These are phyloP conservation scores for Penstemon newberryi DNA, from an alignment of 257 asterid genomes.

Conservation along the genomic window DNA sequence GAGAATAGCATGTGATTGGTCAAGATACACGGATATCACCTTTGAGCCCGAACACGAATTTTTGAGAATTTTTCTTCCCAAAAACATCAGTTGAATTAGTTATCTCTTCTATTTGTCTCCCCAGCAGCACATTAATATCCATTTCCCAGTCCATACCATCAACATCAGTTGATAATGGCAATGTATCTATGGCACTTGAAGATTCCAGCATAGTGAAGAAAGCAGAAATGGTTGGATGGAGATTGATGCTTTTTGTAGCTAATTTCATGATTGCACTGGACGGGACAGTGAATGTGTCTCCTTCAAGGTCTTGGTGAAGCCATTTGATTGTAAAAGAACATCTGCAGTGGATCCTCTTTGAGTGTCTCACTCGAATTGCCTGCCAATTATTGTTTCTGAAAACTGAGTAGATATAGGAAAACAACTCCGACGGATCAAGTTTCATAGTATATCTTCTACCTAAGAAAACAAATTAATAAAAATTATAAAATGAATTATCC, in stretches of 20 bases:
- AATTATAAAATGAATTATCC: background rate
- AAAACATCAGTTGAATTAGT: constrained; percentile 38
- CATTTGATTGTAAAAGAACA: constrained; percentile 60
- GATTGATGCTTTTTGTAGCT: constrained; percentile 40
- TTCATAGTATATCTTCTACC: background rate
- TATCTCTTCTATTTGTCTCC: constrained; percentile 49
- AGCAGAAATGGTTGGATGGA: constrained; percentile 53
- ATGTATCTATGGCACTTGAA: constrained; percentile 28
- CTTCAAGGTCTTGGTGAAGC: constrained; percentile 39
- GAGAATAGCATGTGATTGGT: background rate
- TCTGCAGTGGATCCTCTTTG: constrained; percentile 59
- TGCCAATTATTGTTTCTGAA: constrained; percentile 32
- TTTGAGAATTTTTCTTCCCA: constrained; percentile 19
- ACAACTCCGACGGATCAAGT: constrained; percentile 7
- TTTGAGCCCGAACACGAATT: constrained; percentile 27
- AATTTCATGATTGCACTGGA: constrained; percentile 57
- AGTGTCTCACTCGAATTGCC: constrained; percentile 52
- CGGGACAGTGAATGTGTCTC: constrained; percentile 40
- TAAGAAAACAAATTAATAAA: background rate
- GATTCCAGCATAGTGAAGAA: constrained; percentile 44
- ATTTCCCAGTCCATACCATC: constrained; percentile 44
- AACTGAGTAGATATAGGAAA: constrained; percentile 17
- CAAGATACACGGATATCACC: constrained; percentile 35
- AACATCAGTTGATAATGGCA: constrained; percentile 24
- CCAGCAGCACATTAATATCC: constrained; percentile 49